phyloP scores from a whole-genome alignment of 352 stramenopile species.

The Plasmopara viticola region DNA sequence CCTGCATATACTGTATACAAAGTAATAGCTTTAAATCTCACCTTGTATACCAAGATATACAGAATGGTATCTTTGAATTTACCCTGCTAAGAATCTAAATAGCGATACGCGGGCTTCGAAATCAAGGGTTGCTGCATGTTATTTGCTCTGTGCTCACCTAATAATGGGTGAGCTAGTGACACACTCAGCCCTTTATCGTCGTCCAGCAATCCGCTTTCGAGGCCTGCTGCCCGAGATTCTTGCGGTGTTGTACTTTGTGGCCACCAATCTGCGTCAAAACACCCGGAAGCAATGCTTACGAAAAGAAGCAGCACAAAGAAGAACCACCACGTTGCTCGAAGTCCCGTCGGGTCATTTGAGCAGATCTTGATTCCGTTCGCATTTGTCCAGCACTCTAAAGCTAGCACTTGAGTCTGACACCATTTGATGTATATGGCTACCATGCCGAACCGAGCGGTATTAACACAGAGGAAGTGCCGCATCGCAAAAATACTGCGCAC shows the following conservation, averaged over 20 bases:
- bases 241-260: slow-evolving; percentile 6
- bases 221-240: slow-evolving; percentile 6
- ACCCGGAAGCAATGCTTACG: slow-evolving; percentile 26
- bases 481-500: slow-evolving; percentile 1
- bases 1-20: too few relatives aligned
- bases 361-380: slow-evolving; percentile 55
- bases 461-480: slow-evolving; percentile 1
- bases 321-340: slow-evolving; percentile 57
- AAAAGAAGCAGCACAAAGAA: slow-evolving; percentile 56
- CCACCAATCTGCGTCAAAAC: slow-evolving; percentile 29
- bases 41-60: too few relatives aligned
- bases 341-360: slow-evolving; percentile 34
- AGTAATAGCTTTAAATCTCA: background rate
- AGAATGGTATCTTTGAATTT: slow-evolving; percentile 13
- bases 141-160: slow-evolving; percentile 3
- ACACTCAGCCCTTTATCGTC: slow-evolving; percentile 7
- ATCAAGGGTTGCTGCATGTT: slow-evolving; percentile 9
- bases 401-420: slow-evolving; percentile 9
- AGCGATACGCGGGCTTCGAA: slow-evolving; percentile 42
- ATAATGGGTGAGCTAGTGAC: slow-evolving; percentile 21
- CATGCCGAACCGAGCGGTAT: slow-evolving; percentile 1
- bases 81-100: slow-evolving; percentile 22
- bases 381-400: slow-evolving; percentile 53
- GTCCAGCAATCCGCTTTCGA: slow-evolving; percentile 10
- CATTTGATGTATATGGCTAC: slow-evolving; percentile 3